Conservation (phyloP, 371 early-diverging fungal genomes). For the Mucor lusitanicus region DNA sequence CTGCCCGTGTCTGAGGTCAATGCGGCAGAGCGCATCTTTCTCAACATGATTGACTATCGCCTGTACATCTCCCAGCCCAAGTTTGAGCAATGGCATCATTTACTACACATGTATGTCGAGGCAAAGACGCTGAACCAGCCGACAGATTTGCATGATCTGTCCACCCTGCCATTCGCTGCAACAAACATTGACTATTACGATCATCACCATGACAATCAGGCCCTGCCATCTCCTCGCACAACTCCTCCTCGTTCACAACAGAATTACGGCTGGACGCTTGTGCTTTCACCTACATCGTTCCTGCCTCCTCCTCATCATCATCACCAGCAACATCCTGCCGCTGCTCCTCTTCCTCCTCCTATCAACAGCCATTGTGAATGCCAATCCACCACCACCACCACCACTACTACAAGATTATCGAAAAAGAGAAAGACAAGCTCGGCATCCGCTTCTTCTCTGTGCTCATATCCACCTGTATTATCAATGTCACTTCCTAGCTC, state of each 20-base stretch:
- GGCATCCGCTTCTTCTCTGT: background rate
- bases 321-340: too few relatives aligned
- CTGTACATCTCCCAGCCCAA: slow-evolving; percentile 66
- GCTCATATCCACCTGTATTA: slow-evolving; percentile 17
- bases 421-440: slow-evolving; percentile 10
- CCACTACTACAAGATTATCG: background rate
- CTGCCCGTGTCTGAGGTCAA: slow-evolving; percentile 74
- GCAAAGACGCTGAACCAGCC: slow-evolving; percentile 28
- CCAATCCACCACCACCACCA: background rate
- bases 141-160: slow-evolving; percentile 15
- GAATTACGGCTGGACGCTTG: slow-evolving; percentile 14
- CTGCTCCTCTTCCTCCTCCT: background rate
- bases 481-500: slow-evolving; percentile 46
- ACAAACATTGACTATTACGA: background rate
- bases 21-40: slow-evolving; percentile 74
- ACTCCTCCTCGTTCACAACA: slow-evolving; percentile 40
- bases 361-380: background rate
- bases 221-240: slow-evolving; percentile 20
- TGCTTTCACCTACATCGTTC: slow-evolving; percentile 22
- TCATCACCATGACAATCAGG: background rate
- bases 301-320: slow-evolving; percentile 6
- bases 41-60: slow-evolving; percentile 71
- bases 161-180: slow-evolving; percentile 12
- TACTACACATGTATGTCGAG: slow-evolving; percentile 46
- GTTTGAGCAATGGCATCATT: slow-evolving; percentile 52